phyloP scores from a whole-genome alignment of 495 filamentous ascomycete genomes.

The Patellaria atrata region DNA sequence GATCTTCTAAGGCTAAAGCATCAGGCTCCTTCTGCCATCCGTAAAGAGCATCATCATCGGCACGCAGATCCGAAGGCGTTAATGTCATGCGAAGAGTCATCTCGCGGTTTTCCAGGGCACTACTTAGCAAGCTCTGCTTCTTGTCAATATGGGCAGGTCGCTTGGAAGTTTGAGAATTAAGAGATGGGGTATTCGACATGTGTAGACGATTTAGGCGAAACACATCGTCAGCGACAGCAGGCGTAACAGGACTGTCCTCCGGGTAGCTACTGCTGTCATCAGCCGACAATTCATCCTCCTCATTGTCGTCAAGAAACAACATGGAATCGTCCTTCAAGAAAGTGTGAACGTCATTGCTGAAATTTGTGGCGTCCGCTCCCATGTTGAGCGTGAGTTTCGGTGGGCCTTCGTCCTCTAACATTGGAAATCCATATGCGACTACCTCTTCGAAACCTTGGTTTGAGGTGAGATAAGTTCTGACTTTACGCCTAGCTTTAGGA shows the following conservation, averaged over 20 bases:
- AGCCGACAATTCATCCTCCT: constrained; percentile 7
- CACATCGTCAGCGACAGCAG: too few species aligned
- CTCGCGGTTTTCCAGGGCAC: constrained; percentile 44
- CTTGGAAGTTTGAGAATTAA: constrained; percentile 13
- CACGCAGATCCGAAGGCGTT: constrained; percentile 72
- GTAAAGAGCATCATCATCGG: constrained; percentile 47
- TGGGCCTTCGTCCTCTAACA: constrained; percentile 28
- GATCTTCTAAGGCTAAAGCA: constrained; percentile 37
- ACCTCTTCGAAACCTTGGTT: constrained; percentile 94
- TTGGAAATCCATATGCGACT: constrained; percentile 80
- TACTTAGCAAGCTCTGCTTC: constrained; percentile 7
- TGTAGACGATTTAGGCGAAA: too few species aligned
- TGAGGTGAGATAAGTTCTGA: constrained; percentile 78
- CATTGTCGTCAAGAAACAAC: constrained; percentile 20
- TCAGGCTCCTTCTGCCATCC: constrained; percentile 38
- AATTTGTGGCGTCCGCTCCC: constrained; percentile 14
- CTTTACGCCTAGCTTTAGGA: constrained; percentile 72
- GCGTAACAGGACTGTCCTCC: constrained; percentile 16
- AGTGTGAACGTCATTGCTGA: constrained; percentile 19
- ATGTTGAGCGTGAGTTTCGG: constrained; percentile 12
- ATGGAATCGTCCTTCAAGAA: constrained; percentile 20
- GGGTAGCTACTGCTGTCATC: constrained; percentile 11
- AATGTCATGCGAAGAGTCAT: constrained; percentile 95
- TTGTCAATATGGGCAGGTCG: constrained; percentile 19
- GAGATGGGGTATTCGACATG: constrained; percentile 9